Conservation (phyloP, 805 yeast genomes). For the Cyberlindnera nakhonratchasimensis region DNA sequence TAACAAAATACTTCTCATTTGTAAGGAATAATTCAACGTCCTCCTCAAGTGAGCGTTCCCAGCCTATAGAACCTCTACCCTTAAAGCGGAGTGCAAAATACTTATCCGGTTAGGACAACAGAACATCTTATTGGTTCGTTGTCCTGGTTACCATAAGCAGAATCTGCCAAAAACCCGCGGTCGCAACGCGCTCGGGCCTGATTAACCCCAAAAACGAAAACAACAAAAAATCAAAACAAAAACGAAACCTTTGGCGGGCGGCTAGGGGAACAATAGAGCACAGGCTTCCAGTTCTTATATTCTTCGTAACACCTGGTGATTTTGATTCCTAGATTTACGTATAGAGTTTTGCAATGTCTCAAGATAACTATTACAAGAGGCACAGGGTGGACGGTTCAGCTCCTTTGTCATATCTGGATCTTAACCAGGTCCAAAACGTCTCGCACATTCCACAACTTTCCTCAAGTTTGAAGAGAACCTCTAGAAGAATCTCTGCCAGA, state of each 20-base stretch:
- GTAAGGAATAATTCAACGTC: no score
- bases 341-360: no score
- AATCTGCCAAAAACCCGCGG: background rate
- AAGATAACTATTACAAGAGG: constrained; percentile 24
- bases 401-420: constrained; percentile 25
- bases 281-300: no score
- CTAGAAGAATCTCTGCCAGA: constrained; percentile 24
- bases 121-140: no score
- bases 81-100: no score
- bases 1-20: no score
- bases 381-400: constrained; percentile 16
- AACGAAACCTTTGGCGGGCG: constrained; percentile 1
- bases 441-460: constrained; percentile 28
- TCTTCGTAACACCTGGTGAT: no score
- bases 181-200: constrained; percentile 1
- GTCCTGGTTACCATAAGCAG: background rate
- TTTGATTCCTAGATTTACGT: no score
- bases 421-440: constrained; percentile 26
- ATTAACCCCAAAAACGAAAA: background rate
- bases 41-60: no score
- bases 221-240: constrained; percentile 3
- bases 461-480: constrained; percentile 24
- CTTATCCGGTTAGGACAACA: no score
- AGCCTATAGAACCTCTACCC: no score
- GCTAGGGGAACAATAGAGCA: no score